Evolutionary conservation across 1,284 basidiomycete genomes (phyloP), one percentile per base, ranked within the genome.

Genomic region (Ceratobasidium theobromae): DNA sequence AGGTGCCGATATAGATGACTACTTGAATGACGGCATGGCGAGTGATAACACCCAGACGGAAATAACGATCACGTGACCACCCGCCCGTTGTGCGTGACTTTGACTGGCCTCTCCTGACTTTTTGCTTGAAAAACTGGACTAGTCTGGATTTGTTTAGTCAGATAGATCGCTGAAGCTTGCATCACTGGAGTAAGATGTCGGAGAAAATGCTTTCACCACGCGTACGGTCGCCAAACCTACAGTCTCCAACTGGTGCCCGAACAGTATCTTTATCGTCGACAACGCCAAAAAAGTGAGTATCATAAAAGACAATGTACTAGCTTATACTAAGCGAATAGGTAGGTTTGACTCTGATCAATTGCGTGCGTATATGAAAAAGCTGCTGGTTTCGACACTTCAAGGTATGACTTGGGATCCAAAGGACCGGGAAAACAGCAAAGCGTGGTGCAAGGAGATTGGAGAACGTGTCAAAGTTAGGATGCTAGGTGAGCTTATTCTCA

Each of bases 391-490:
- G 4, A 88, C 85, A 1, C 79, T 92, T 27, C 82, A 86, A 69
- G 80, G 76, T 58, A 80, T 79, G 57, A 73, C 80, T n/a, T 91
- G 88, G 88, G 83, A 84, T 52, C 73, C 80, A 51, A 84, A 83
- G 70, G 88, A 91, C 67, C 80, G 83, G 38, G 88, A 90, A 45
- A 81, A 81, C 60, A 81, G 87, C 16, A 88, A 84, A 75, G 79
- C 75, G 8, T 89, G 87, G 86, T 89, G 89, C 74, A 89, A 86
- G 75, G 88, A 92, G 72, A 87, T 92, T 69, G 86, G 87, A 21
- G 87, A 89, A 71, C 81, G 89, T 46, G 84, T 92, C 35, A 92
- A 91, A 76, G 87, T 89, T 74, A 79, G 89, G 72, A 91, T 91
- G 87, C 71, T 89, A 66, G 78, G 80, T 80, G 69, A 67, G 80